Evolutionary conservation across 176 grass and related monocot genomes (phyloP).

Genomic region (Oryza rufipogon): DNA sequence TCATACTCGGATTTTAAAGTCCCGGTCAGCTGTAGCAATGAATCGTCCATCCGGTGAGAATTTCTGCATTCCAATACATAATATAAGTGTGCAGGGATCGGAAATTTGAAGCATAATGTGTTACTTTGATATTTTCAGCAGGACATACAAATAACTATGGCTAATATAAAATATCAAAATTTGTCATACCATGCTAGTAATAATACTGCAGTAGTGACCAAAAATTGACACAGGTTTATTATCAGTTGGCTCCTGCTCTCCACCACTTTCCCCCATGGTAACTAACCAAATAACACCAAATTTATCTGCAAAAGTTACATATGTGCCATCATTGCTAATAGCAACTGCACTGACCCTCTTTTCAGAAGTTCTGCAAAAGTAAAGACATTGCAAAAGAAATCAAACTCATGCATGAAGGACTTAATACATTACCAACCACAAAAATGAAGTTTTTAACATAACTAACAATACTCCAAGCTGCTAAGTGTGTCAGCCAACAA

Average conservation of each 20-base stretch:
- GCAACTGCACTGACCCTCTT: constrained; percentile 87
- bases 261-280: constrained; percentile 40
- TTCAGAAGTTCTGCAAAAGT: constrained; percentile 66
- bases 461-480: background rate
- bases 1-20: constrained; percentile 96
- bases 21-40: constrained; percentile 88
- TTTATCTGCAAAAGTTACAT: constrained; percentile 89
- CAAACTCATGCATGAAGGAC: background rate
- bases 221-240: constrained; percentile 68
- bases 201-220: constrained; percentile 97
- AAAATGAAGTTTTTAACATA: background rate
- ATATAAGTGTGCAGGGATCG: background rate
- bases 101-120: background rate
- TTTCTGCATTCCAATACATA: constrained; percentile 55
- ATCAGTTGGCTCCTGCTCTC: constrained; percentile 43
- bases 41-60: constrained; percentile 91
- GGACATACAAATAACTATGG: background rate
- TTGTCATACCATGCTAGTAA: constrained; percentile 81
- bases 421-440: background rate
- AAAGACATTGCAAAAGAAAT: constrained; percentile 30
- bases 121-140: background rate
- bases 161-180: background rate
- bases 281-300: constrained; percentile 87
- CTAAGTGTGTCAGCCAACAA: background rate
- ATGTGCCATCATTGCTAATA: constrained; percentile 57